Evolutionary conservation across 169 alveolate species (phyloP).

Genomic region (Cardiosporidium cionae): DNA sequence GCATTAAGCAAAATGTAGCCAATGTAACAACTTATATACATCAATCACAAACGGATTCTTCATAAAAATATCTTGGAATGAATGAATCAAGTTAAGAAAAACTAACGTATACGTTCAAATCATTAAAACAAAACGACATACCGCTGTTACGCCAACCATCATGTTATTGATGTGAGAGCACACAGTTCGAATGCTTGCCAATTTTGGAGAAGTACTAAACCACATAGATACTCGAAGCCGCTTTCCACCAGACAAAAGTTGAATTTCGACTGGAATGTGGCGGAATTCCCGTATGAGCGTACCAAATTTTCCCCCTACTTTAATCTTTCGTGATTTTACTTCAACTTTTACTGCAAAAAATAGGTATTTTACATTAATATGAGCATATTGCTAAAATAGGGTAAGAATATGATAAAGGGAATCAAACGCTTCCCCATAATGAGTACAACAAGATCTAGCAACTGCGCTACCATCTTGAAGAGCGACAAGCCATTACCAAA

Average conservation of each 20-base stretch:
- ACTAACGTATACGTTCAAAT: no score
- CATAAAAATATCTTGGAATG: no score
- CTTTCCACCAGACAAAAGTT: constrained; percentile 73
- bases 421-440: no score
- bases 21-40: no score
- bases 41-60: no score
- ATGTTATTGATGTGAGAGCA: constrained; percentile 91
- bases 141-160: constrained; percentile 93
- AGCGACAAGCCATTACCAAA: no score
- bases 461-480: no score
- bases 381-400: no score
- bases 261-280: constrained; percentile 90
- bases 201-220: constrained; percentile 86
- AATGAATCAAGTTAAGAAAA: no score
- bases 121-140: no score
- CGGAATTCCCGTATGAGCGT: constrained; percentile 84
- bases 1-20: constrained; percentile 29
- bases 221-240: constrained; percentile 82
- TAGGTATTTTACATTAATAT: background rate
- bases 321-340: constrained; percentile 85
- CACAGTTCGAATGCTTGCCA: constrained; percentile 89
- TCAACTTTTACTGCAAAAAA: constrained; percentile 71
- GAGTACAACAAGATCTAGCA: no score
- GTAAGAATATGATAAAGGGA: no score
- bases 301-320: constrained; percentile 96